Evolutionary conservation across 2,329 filamentous ascomycete species (phyloP).

Genomic region (Ophiostoma sp.): DNA sequence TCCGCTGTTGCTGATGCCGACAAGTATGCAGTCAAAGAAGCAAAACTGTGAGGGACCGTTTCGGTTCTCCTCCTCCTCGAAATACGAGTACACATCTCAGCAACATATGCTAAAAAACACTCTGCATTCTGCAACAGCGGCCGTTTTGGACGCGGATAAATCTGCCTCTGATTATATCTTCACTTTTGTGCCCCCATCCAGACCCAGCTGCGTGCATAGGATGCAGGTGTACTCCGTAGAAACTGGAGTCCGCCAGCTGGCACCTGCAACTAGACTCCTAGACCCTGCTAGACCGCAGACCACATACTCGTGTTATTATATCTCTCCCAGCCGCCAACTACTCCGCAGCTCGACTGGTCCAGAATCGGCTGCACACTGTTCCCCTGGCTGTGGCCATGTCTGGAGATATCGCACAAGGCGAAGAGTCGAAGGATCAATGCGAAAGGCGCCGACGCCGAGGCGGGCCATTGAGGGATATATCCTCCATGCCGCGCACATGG

Average conservation of each 20-base stretch:
- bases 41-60: too few species aligned
- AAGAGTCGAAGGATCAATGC: not conserved
- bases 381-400: too few species aligned
- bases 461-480: slow-evolving; percentile 3
- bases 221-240: slow-evolving; percentile 10
- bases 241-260: slow-evolving; percentile 11
- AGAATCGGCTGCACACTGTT: too few species aligned
- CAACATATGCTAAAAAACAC: too few species aligned
- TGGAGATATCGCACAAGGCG: not conserved
- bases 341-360: too few species aligned
- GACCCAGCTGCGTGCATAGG: slow-evolving; percentile 2
- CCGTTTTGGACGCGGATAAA: too few species aligned
- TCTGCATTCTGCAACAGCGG: too few species aligned
- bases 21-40: too few species aligned
- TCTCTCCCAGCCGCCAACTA: not conserved
- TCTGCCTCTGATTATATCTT: not conserved
- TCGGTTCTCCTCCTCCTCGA: too few species aligned
- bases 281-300: not conserved
- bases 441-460: not conserved
- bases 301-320: too few species aligned
- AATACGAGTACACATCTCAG: too few species aligned
- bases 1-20: too few species aligned
- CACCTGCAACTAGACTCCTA: not conserved
- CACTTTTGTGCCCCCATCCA: not conserved
- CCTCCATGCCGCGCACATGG: not conserved